These are phyloP conservation scores for Eucalyptus sp. DNA, from an alignment of 345 rosid genomes.

Conservation along the genomic window DNA sequence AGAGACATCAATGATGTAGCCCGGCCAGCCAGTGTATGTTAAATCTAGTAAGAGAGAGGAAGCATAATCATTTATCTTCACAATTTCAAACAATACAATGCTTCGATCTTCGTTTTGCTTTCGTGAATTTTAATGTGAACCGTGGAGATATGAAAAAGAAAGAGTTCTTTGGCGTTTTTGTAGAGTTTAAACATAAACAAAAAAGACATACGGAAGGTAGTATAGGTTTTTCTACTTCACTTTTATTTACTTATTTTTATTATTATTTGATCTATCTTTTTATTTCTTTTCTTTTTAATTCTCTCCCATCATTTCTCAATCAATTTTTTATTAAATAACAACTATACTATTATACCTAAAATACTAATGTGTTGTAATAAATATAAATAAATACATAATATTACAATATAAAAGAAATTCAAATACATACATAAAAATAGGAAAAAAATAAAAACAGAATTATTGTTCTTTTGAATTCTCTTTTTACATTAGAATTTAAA, in stretches of 20 bases:
- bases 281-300: neutral
- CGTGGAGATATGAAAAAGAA: too few relatives aligned
- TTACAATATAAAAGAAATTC: neutral
- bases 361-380: neutral
- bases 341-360: neutral
- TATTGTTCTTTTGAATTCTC: neutral
- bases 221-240: neutral
- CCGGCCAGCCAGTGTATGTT: rapidly evolving
- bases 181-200: neutral
- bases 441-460: neutral
- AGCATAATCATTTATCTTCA: neutral
- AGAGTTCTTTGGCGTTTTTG: neutral
- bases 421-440: neutral
- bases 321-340: neutral
- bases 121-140: neutral
- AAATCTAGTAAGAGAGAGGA: neutral
- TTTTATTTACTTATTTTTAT: neutral
- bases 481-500: neutral
- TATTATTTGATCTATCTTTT: neutral
- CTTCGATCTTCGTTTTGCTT: rapidly evolving
- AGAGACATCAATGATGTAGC: rapidly evolving
- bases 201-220: too few relatives aligned
- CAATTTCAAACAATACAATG: rapidly evolving
- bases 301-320: neutral
- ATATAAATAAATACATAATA: neutral